These are phyloP conservation scores for Stemphylium lycopersici DNA, from an alignment of 2,329 filamentous ascomycete genomes.

Conservation along the genomic window DNA sequence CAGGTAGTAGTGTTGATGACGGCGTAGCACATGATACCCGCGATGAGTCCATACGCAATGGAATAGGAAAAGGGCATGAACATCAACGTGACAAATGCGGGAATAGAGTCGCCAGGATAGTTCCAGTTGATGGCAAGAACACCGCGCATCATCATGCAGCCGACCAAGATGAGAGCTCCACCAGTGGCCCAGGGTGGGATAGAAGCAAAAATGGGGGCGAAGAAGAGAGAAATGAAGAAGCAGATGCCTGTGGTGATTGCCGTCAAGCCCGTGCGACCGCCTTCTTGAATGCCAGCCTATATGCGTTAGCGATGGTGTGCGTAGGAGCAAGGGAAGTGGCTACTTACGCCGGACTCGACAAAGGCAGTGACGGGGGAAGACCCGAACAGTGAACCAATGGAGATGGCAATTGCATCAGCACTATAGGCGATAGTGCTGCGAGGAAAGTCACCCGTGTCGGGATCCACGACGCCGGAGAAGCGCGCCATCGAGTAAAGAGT, in stretches of 20 bases:
- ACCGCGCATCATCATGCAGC: conserved; percentile 80
- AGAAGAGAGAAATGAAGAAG: conserved; percentile 82
- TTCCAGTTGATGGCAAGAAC: conserved; percentile 87
- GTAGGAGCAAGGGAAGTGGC: neutral
- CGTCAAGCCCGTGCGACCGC: conserved; percentile 81
- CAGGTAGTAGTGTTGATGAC: conserved; percentile 73
- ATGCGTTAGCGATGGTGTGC: neutral
- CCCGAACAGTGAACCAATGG: conserved; percentile 79
- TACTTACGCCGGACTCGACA: conserved; percentile 74
- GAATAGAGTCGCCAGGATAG: conserved; percentile 79
- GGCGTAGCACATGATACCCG: conserved; percentile 76
- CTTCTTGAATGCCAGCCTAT: conserved; percentile 77
- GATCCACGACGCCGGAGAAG: conserved; percentile 80
- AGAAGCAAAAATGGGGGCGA: conserved; percentile 86
- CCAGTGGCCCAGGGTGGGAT: conserved; percentile 91
- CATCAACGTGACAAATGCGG: conserved; percentile 81
- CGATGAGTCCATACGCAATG: conserved; percentile 85
- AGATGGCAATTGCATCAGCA: conserved; percentile 80
- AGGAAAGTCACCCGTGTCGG: conserved; percentile 84
- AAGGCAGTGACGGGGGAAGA: conserved; percentile 83
- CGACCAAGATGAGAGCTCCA: conserved; percentile 83
- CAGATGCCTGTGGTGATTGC: conserved; percentile 78
- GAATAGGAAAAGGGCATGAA: conserved; percentile 91
- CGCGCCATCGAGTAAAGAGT: conserved; percentile 90
- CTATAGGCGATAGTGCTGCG: conserved; percentile 84